Base-by-base conservation (phyloP, 2,329 filamentous ascomycete species). In the Beauveria scarabaeidicola region DNA sequence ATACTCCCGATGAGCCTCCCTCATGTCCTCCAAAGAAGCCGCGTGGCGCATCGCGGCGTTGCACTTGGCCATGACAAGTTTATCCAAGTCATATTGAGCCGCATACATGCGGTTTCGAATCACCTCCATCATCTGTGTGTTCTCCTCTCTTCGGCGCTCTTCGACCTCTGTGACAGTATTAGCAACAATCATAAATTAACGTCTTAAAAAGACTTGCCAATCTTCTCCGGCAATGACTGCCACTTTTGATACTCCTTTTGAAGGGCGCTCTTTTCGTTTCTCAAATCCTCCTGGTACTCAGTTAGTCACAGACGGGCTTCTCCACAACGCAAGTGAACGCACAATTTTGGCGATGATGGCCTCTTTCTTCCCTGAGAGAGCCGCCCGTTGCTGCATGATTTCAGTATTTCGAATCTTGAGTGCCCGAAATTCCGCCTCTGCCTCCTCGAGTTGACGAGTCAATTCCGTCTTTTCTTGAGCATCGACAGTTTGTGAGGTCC, bases 401-500 rank as follows among this genome's bases (percentile, higher is more conserved):
- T 44, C 29, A 29, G 29, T 29, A 10, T 46, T 53, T 32, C 80
- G 77, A 3, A 65, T 68, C 58, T 74, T 71, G 1, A 77, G 61
- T 1, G 73, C 71, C 1, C 63, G 60, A 25, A 68, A 67, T 60
- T 76, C 65, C 3, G 66, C 64, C 54, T 67, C 72, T 2, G 78
- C 62, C 48, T 82, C 78, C 0, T 66, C 62, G 1, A 87, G 72
- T 7, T 77, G 79, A 17, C 77, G 76, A 61, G 84, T 77, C 17
- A 94, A 70, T 55, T 85, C 80, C 15, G 75, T 72, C 69, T 88
- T 90, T 61, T 82, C 86, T 23, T 82, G 76, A 4, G 75, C 74
- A 68, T 96, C 90, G 7, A 91, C 81, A 3, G 89, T 87, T 62
- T 90, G 85, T 50, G 91, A 85, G 0, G 86, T 91, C 86, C 94